phyloP scores from a whole-genome alignment of 139 green algal genomes.

The Limnomonas spitsbergensis region DNA sequence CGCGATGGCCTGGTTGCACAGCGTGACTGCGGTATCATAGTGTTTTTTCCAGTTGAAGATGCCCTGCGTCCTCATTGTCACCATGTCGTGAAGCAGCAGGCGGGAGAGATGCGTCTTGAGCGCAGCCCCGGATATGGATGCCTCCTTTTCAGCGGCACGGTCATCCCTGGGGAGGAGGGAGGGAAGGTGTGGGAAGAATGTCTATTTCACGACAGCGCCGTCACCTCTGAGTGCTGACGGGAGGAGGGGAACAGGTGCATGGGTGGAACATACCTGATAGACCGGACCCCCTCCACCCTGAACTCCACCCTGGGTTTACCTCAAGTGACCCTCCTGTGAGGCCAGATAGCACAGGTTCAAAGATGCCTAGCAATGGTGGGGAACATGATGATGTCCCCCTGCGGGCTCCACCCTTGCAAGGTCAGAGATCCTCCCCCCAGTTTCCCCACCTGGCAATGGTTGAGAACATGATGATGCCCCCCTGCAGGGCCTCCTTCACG shows the following conservation, averaged over 20 bases:
- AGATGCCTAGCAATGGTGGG: no score
- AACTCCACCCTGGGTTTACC: no score
- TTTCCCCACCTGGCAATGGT: conserved; percentile 11
- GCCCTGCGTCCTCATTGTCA: conserved; percentile 25
- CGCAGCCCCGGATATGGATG: conserved; percentile 28
- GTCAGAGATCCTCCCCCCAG: not conserved
- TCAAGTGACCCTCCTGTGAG: no score
- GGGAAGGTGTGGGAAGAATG: no score
- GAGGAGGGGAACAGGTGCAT: no score
- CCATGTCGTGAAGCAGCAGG: conserved; percentile 31
- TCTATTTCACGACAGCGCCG: no score
- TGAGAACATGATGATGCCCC: conserved; percentile 44
- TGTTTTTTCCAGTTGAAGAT: conserved; percentile 43
- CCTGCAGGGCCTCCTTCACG: conserved; percentile 38
- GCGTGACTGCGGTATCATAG: conserved; percentile 38
- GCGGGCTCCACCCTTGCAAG: no score
- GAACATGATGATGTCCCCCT: not conserved
- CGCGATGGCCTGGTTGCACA: conserved; percentile 35
- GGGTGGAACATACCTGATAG: no score
- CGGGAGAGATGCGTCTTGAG: conserved; percentile 31
- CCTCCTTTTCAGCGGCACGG: conserved; percentile 39
- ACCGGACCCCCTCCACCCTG: no score
- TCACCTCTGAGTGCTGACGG: no score
- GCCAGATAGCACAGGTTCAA: no score
- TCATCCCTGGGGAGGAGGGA: conserved; percentile 29